Base-by-base conservation (phyloP, 2,329 filamentous ascomycete genomes). In the Aspergillus amoenus region DNA sequence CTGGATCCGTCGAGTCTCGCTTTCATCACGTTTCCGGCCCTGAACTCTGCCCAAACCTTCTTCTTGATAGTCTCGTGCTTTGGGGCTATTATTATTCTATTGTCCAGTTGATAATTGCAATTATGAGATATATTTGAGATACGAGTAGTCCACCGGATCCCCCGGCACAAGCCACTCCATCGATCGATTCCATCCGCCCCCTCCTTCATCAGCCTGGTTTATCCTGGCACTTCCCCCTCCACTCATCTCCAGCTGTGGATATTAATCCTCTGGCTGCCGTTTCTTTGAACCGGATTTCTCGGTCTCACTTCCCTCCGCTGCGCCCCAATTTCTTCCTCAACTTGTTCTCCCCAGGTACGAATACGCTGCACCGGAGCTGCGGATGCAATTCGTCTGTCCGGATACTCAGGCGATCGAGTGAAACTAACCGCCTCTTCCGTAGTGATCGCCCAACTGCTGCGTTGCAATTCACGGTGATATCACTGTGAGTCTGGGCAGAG, bases 201-300 rank as follows among this genome's bases (percentile, higher is more conserved):
- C 34, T 39, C 24, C 13, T 13, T 41, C 47, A 21, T 37, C 47
- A 50, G 43, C 43, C 44, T 30, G 27, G 44, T 13, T 37, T 34
- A 47, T 34, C 48, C 51, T 46, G 51, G 32, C 41, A 27, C 17
- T 54, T 34, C 21, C 43, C 48, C 52, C 43, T 54, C 52, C 52
- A 54, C 52, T 48, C 30, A 41, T 37, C n/a, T 37, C 34, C 34
- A 3, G 15, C 12, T 37, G 12, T 37, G 34, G 15, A 37, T 37
- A 37, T 37, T 37, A 37, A 37, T 37, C 15, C 34, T n/a, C 34
- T 37, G 34, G 34, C 34, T 37, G 34, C 13, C 43, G 42, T 11
- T 17, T 42, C 48, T 51, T 30, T 13, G 13, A 45, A 32, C 32
- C 15, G 17, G 15, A 27, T 21, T 8, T 55, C 43, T 49, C 39